Base-by-base conservation (phyloP, 2,329 filamentous ascomycete species). In the Tolypocladium capitatum region DNA sequence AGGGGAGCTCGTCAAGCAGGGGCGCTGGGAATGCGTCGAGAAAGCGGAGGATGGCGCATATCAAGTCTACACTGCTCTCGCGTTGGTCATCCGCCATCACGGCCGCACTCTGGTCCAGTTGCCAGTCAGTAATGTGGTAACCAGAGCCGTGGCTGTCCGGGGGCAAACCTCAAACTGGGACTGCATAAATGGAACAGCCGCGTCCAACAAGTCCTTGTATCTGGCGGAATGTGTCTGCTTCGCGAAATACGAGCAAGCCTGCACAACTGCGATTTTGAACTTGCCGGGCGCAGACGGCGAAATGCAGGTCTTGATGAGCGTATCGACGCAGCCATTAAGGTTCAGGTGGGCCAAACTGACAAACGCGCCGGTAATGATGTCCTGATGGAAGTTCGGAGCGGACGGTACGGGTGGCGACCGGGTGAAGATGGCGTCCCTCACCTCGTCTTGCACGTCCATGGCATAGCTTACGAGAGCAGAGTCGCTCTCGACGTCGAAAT, bases 391-490 rank as follows among this genome's bases (percentile, higher is more conserved):
- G 30, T 69, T 62, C 24, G 66, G 60, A n/a, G 66, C 63, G 27
- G 81, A 74, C 35, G 67, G 59, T 11, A 67, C 67, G 1, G 69
- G 62, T 3, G 70, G 62, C 42, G 72, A 66, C 32, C 72, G 73
- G 48, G 75, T 73, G 55, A 84, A 84, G 5, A 84, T 74, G 43
- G 79, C 78, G 56, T 83, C 80, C 43, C 74, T 72, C 43, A 85
- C 73, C 60, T 85, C 81, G 55, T 83, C 79, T 56, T 84, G 81
- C 9, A 85, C 76, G 59, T 85, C 81, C 62, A 84, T 69, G 35
- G 80, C 80, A 59, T 81, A 85, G 59, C 80, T 83, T 50, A 83
- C 70, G 49, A 83, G 68, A 2, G 76, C 76, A 11, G 77, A 75
- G 55, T 85, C 81, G 56, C 73, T 79, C 50, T 83, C 76, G 8